Evolutionary conservation across 805 yeast species (phyloP).

Genomic region (Ogataea chonburiensis): DNA sequence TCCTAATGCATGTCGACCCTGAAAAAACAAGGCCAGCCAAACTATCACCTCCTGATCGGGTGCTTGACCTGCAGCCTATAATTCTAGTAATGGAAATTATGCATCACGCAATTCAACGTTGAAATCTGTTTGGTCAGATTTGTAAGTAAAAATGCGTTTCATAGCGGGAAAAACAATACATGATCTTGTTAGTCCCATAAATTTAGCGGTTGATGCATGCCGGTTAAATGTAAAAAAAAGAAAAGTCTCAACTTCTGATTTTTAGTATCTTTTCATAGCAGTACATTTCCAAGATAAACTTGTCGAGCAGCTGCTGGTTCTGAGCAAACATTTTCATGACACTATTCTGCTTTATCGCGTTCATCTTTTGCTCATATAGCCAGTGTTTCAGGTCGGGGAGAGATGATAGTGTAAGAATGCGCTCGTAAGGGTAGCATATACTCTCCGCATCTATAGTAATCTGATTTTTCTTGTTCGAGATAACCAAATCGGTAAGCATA

Average conservation of each 20-base stretch:
- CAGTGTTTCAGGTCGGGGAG: conserved; percentile 19
- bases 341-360: conserved; percentile 9
- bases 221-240: conserved; percentile 2
- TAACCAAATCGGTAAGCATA: conserved; percentile 12
- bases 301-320: conserved; percentile 14
- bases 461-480: conserved; percentile 8
- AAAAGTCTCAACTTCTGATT: conserved; percentile 5
- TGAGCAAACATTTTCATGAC: conserved; percentile 11
- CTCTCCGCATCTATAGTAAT: conserved; percentile 8
- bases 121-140: background rate
- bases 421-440: conserved; percentile 17
- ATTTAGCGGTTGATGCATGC: conserved; percentile 7
- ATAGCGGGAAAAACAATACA: conserved; percentile 6
- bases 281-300: conserved; percentile 16
- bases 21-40: background rate
- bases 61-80: too few relatives aligned
- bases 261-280: conserved; percentile 15
- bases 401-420: conserved; percentile 8
- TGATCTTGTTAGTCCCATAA: background rate
- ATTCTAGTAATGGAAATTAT: too few relatives aligned
- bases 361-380: conserved; percentile 18
- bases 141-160: conserved; percentile 3
- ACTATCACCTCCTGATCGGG: too few relatives aligned
- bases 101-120: too few relatives aligned
- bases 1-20: background rate